Evolutionary conservation across 2,329 filamentous ascomycete genomes (phyloP), one percentile per base, ranked within the genome.

Genomic region (Pseudocercospora ulei): DNA sequence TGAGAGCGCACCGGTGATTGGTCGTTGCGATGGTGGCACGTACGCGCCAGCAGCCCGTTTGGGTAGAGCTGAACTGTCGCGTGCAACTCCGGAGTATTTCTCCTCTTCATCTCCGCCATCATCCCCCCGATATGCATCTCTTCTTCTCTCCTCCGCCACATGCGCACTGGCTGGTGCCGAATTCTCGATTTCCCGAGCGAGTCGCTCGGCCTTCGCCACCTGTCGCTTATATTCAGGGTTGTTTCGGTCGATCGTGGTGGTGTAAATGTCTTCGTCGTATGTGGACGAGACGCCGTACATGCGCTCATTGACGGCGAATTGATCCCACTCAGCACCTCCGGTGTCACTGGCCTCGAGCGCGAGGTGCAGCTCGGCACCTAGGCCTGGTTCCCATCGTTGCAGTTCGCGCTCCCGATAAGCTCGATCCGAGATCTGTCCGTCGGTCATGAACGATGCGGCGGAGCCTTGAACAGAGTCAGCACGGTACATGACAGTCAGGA

Each of bases 251-350:
- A 98, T 92, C 25, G 75, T 67, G 6, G 90, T 98, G 1, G 90
- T 98, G 65, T 98, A 98, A 27, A 90, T 76, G 52, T 83, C 86
- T 63, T 96, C 90, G 56, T 96, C 78, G 59, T 96, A 98, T 54
- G 86, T 85, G 36, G 82, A 90, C 62, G 77, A 84, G 24, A 92
- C 65, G 22, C 90, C 90, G 57, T 94, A 96, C 18, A 85, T 75
- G 39, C 77, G 73, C 63, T 92, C 83, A 56, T 96, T 96, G 47
- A 75, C 79, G 41, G 83, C 82, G 56, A 98, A 98, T 61, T 98
- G 90, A 59, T 98, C 88, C 90, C 90, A 98, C 6, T 65, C 67
- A 4, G 40, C 50, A 17, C 56, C 60, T 8, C 49, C 40, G 9
- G 55, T 56, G 20, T 56, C 60, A 8, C 48, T 41, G n/a, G 55